A percentile compares a stretch with the other conserved stretches of the same genome.
Conservation (phyloP, 2,329 filamentous ascomycete species). For the Trichoderma sp. region DNA sequence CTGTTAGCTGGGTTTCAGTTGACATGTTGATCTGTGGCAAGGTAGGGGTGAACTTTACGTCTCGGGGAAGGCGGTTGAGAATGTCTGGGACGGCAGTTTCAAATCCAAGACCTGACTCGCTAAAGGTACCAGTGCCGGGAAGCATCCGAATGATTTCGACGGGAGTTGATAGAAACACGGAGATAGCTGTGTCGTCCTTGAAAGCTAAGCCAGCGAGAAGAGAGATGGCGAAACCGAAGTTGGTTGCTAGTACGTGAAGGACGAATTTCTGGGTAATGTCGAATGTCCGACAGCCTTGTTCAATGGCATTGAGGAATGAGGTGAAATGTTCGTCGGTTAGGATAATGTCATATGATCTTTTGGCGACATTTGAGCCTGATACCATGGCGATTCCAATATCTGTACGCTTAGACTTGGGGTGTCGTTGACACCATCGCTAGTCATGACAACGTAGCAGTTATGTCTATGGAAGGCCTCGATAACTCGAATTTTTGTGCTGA, state of each 20-base stretch:
- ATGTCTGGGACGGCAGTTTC: slow-evolving; percentile 68
- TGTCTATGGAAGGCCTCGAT: slow-evolving; percentile 71
- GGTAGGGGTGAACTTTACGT: slow-evolving; percentile 38
- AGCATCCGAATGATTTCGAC: slow-evolving; percentile 76
- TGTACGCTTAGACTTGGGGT: slow-evolving; percentile 63
- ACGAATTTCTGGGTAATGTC: slow-evolving; percentile 74
- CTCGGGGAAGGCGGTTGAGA: slow-evolving; percentile 64
- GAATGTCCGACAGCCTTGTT: slow-evolving; percentile 69
- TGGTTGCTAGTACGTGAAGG: slow-evolving; percentile 64
- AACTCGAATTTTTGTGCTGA: slow-evolving; percentile 50
- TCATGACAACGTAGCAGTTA: slow-evolving; percentile 65
- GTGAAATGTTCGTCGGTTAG: slow-evolving; percentile 69
- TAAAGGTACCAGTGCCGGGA: slow-evolving; percentile 70
- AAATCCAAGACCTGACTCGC: slow-evolving; percentile 72
- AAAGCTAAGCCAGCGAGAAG: slow-evolving; percentile 69
- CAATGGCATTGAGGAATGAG: slow-evolving; percentile 47
- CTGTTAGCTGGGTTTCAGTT: neutral
- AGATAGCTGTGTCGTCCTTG: slow-evolving; percentile 63
- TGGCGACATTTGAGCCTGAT: slow-evolving; percentile 68
- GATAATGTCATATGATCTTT: slow-evolving; percentile 65
- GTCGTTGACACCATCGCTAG: slow-evolving; percentile 71
- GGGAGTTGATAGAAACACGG: slow-evolving; percentile 68
- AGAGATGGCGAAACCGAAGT: slow-evolving; percentile 66
- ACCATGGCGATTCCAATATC: slow-evolving; percentile 75
- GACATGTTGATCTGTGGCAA: neutral